Conservation (phyloP, 2,329 filamentous ascomycete species). For the Cercospora sp. region DNA sequence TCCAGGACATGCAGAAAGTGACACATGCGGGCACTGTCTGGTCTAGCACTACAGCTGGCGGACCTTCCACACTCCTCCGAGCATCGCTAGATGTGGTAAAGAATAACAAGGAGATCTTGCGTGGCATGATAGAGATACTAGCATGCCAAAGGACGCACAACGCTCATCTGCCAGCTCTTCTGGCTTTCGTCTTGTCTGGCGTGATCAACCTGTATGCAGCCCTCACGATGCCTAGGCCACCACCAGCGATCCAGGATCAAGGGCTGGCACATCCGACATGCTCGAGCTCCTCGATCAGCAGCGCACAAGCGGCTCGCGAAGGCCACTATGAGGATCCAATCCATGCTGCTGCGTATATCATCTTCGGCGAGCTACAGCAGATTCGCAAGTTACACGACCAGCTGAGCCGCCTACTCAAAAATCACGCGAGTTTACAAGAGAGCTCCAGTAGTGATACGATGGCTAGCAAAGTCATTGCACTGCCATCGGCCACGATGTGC, state of each 20-base stretch:
- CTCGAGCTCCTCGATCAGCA: neutral
- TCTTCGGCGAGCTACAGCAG: neutral
- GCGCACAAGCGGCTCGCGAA: neutral
- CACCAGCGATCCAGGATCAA: neutral
- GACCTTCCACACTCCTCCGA: neutral
- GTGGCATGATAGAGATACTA: neutral
- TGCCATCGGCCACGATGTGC: neutral
- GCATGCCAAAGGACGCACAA: neutral
- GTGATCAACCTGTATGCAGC: neutral
- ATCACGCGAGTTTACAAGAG: neutral
- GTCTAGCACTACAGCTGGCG: neutral
- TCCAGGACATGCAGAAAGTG: constrained; percentile 1
- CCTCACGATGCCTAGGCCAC: neutral
- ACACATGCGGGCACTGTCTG: neutral
- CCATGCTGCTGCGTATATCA: neutral
- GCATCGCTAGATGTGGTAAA: neutral
- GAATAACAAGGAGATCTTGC: neutral
- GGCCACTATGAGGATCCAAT: neutral
- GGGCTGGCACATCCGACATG: neutral
- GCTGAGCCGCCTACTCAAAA: neutral
- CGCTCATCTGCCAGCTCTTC: neutral
- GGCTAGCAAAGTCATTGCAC: neutral
- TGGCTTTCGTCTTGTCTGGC: neutral
- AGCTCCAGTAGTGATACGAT: neutral
- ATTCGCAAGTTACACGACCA: neutral